A percentile compares a stretch with the other conserved stretches of the same genome.
Evolutionary conservation across 2,329 filamentous ascomycete genomes (phyloP).

Genomic region (Cadophora luteo-olivacea): DNA sequence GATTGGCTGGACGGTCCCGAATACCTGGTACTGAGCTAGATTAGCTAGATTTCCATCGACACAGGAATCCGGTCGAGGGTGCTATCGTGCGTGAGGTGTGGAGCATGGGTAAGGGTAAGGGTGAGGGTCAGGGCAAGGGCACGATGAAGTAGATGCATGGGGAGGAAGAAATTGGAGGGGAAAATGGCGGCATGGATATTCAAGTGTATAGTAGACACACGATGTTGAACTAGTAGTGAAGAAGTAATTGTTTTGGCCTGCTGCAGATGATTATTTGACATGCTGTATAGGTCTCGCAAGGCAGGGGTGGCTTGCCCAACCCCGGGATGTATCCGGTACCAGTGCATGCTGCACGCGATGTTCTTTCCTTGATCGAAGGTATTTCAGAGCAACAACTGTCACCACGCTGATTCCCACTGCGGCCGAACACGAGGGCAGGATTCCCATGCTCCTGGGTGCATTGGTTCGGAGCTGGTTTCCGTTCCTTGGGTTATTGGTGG

Average conservation of each 20-base stretch:
- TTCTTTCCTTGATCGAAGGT: background rate
- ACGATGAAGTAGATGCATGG: background rate
- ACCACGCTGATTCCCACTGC: background rate
- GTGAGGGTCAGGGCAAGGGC: too few species aligned
- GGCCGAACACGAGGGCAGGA: background rate
- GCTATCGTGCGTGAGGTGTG: background rate
- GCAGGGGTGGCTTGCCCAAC: background rate
- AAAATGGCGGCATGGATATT: background rate
- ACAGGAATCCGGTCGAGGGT: background rate
- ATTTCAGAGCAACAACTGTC: background rate
- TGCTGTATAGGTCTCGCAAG: background rate
- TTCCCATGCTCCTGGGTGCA: too few species aligned
- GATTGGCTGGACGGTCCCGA: constrained; percentile 6
- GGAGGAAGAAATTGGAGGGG: background rate
- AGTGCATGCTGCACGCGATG: background rate
- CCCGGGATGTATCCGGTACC: background rate
- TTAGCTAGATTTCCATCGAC: background rate
- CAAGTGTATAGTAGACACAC: background rate
- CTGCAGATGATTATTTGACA: constrained; percentile 3
- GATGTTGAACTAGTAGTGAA: background rate
- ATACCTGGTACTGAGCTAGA: background rate
- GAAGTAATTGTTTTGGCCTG: background rate
- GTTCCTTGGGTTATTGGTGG: background rate
- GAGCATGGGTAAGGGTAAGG: background rate
- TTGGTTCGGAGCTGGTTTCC: background rate